Conservation (phyloP, 2,329 filamentous ascomycete genomes). For the Diaporthe vaccinii region DNA sequence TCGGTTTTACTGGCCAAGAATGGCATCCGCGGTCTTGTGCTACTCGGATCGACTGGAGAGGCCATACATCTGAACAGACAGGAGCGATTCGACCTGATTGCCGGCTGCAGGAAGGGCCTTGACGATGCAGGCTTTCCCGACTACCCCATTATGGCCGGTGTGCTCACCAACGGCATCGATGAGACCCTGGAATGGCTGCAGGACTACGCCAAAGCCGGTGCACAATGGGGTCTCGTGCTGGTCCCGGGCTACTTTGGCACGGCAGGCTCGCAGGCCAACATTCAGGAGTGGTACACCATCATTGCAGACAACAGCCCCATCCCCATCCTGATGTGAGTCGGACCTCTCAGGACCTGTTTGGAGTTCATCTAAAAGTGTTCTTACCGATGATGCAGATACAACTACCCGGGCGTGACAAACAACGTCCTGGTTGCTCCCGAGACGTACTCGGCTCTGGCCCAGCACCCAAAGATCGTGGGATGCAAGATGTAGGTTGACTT, state of each 20-base stretch:
- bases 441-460: slow-evolving; percentile 69
- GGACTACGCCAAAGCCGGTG: slow-evolving; percentile 67
- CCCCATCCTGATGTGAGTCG: slow-evolving; percentile 70
- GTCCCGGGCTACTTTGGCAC: slow-evolving; percentile 76
- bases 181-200: slow-evolving; percentile 64
- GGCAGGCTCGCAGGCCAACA: slow-evolving; percentile 68
- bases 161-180: slow-evolving; percentile 71
- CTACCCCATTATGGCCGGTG: slow-evolving; percentile 73
- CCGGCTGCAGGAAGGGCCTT: slow-evolving; percentile 68
- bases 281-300: slow-evolving; percentile 71
- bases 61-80: slow-evolving; percentile 71
- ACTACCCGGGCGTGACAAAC: slow-evolving; percentile 76
- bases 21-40: slow-evolving; percentile 72
- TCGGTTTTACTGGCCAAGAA: slow-evolving; percentile 70
- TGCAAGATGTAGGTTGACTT: slow-evolving; percentile 67
- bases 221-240: slow-evolving; percentile 73
- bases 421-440: slow-evolving; percentile 70
- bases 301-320: slow-evolving; percentile 73
- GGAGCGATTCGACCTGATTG: slow-evolving; percentile 69
- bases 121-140: slow-evolving; percentile 67
- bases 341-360: background rate
- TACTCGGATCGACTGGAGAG: slow-evolving; percentile 75
- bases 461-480: slow-evolving; percentile 76
- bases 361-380: background rate
- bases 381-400: slow-evolving; percentile 54